Conservation (phyloP, 2,329 filamentous ascomycete species). For the Endothia cerciana region DNA sequence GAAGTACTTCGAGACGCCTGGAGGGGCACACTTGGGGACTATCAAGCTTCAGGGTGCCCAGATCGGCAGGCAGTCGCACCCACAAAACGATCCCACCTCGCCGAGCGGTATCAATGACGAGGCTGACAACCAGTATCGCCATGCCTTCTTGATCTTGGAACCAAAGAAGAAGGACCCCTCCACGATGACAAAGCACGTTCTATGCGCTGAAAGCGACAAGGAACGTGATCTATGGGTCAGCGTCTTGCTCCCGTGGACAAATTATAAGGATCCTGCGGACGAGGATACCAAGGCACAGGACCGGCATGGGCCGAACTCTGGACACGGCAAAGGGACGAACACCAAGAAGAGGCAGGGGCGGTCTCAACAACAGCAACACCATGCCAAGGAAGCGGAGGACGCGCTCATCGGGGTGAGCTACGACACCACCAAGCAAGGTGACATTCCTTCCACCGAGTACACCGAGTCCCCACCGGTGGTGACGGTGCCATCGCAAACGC, state of each 20-base stretch:
- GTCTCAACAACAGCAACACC: conserved; percentile 34
- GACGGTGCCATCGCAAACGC: conserved; percentile 45
- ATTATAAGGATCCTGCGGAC: conserved; percentile 67
- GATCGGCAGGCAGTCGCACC: conserved; percentile 87
- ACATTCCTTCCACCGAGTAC: conserved; percentile 47
- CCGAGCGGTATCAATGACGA: conserved; percentile 71
- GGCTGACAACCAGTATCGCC: conserved; percentile 89
- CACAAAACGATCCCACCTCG: conserved; percentile 59
- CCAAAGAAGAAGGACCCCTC: conserved; percentile 94
- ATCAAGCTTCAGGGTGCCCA: conserved; percentile 91
- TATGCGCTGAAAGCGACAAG: conserved; percentile 91
- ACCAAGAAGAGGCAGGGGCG: conserved; percentile 49
- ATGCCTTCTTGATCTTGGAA: conserved; percentile 93
- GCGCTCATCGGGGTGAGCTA: conserved; percentile 62
- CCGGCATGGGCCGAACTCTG: conserved; percentile 43
- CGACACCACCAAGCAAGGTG: conserved; percentile 57
- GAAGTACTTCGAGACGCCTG: conserved; percentile 90
- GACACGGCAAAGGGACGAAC: conserved; percentile 42
- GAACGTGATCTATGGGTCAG: conserved; percentile 96
- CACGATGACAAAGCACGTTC: conserved; percentile 86
- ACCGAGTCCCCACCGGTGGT: conserved; percentile 34
- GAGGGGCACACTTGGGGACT: conserved; percentile 86
- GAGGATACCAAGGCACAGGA: conserved; percentile 53
- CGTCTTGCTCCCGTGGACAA: conserved; percentile 85
- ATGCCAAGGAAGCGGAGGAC: conserved; percentile 42